These are phyloP conservation scores for Diaporthe sp. DNA, from an alignment of 2,329 filamentous ascomycete species.

Conservation along the genomic window DNA sequence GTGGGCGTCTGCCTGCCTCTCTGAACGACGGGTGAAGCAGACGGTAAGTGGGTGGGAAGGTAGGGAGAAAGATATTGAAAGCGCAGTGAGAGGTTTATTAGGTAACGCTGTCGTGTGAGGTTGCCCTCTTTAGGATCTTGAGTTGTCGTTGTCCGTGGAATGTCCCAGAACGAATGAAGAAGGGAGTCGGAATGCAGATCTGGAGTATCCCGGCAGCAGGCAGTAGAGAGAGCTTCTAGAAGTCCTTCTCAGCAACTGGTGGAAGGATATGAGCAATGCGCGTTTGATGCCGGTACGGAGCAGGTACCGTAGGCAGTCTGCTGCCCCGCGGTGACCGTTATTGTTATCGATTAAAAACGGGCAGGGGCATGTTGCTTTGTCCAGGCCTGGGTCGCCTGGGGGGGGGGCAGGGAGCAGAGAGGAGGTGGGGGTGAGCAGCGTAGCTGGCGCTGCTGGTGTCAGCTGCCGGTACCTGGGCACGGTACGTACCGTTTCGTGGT, in stretches of 20 bases:
- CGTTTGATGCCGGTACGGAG: slow-evolving; percentile 16
- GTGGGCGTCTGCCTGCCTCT: not conserved
- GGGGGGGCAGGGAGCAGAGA: not conserved
- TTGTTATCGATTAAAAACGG: slow-evolving; percentile 24
- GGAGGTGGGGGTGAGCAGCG: not conserved
- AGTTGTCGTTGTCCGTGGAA: not conserved
- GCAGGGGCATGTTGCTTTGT: not conserved
- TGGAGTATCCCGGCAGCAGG: not conserved
- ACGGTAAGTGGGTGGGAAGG: not conserved
- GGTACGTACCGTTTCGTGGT: slow-evolving; percentile 10
- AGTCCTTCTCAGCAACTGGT: not conserved
- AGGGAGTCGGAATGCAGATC: not conserved
- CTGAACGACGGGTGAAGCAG: not conserved
- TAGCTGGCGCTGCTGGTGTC: not conserved
- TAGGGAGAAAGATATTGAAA: not conserved
- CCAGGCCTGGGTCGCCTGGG: not conserved
- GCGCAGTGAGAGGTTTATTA: not conserved
- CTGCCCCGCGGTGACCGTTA: slow-evolving; percentile 22
- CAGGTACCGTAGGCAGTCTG: not conserved
- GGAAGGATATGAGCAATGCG: not conserved
- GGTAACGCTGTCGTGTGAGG: not conserved
- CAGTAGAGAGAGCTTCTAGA: not conserved
- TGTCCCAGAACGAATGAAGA: not conserved
- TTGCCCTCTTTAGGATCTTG: not conserved
- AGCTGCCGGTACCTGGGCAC: slow-evolving; percentile 9